phyloP scores from a whole-genome alignment of 1,139 yeast genomes.

The Pichia sp. region DNA sequence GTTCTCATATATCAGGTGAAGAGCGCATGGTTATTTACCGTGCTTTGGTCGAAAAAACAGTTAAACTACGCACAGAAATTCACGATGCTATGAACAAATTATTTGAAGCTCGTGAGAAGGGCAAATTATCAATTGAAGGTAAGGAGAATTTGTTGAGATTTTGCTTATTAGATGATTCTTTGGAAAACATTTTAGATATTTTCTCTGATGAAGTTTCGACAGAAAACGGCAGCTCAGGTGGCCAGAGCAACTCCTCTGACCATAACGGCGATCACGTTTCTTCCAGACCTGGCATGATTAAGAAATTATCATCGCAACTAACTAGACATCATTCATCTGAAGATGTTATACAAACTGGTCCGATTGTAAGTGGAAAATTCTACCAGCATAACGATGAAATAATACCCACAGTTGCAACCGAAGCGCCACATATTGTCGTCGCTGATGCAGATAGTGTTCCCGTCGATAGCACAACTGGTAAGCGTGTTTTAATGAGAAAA shows the following conservation, averaged over 20 bases:
- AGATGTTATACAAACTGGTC: constrained; percentile 51
- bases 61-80: constrained; percentile 50
- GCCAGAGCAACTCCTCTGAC: not conserved
- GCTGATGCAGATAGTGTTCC: constrained; percentile 54
- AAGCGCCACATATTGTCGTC: constrained; percentile 66
- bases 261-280: not conserved
- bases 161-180: constrained; percentile 63
- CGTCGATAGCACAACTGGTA: constrained; percentile 64
- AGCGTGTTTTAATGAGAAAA: constrained; percentile 61
- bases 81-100: constrained; percentile 58
- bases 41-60: constrained; percentile 50
- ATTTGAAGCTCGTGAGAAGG: constrained; percentile 52
- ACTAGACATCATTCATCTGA: constrained; percentile 46
- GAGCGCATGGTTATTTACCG: constrained; percentile 35
- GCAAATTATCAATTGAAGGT: constrained; percentile 58
- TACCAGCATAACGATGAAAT: constrained; percentile 16
- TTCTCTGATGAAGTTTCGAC: constrained; percentile 37
- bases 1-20: constrained; percentile 26
- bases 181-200: constrained; percentile 62
- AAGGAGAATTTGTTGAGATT: constrained; percentile 68
- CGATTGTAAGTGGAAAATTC: constrained; percentile 46
- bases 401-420: constrained; percentile 8
- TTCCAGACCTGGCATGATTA: constrained; percentile 24
- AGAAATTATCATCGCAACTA: constrained; percentile 26
- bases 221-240: not conserved